phyloP scores from a whole-genome alignment of 495 filamentous ascomycete species.

The Aspergillus asperescens region DNA sequence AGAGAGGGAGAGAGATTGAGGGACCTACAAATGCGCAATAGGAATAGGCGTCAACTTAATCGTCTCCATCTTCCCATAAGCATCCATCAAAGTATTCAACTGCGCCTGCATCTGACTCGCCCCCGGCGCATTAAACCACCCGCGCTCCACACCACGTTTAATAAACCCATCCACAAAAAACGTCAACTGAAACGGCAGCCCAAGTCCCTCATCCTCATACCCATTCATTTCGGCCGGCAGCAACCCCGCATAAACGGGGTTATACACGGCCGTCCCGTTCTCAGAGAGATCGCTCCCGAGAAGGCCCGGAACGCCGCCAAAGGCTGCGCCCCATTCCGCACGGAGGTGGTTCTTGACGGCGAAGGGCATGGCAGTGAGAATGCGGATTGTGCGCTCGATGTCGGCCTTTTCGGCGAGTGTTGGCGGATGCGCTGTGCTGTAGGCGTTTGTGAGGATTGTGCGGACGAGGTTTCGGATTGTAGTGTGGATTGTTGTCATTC shows the following conservation, averaged over 20 bases:
- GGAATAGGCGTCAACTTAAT: slow-evolving; percentile 68
- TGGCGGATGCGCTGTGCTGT: slow-evolving; percentile 26
- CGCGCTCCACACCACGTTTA: slow-evolving; percentile 52
- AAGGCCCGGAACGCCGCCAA: neutral
- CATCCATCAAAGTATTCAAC: slow-evolving; percentile 56
- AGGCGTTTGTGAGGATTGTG: slow-evolving; percentile 47
- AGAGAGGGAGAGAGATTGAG: neutral
- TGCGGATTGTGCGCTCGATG: slow-evolving; percentile 53
- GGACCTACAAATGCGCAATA: slow-evolving; percentile 61
- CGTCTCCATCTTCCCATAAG: slow-evolving; percentile 70
- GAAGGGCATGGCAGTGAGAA: slow-evolving; percentile 67
- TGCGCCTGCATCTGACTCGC: slow-evolving; percentile 58
- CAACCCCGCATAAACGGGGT: slow-evolving; percentile 56
- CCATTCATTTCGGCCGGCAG: slow-evolving; percentile 55
- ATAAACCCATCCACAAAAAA: slow-evolving; percentile 68
- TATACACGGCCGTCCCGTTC: slow-evolving; percentile 44
- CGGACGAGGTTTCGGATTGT: slow-evolving; percentile 59
- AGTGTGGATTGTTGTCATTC: slow-evolving; percentile 53
- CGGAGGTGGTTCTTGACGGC: slow-evolving; percentile 71
- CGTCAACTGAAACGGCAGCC: slow-evolving; percentile 60
- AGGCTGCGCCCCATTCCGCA: slow-evolving; percentile 63
- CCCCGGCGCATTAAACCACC: slow-evolving; percentile 58
- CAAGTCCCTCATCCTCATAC: slow-evolving; percentile 60
- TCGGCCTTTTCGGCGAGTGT: slow-evolving; percentile 49
- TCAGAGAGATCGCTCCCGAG: slow-evolving; percentile 39